phyloP scores from a whole-genome alignment of 352 stramenopile species.

The Phytopythium kandeliae region DNA sequence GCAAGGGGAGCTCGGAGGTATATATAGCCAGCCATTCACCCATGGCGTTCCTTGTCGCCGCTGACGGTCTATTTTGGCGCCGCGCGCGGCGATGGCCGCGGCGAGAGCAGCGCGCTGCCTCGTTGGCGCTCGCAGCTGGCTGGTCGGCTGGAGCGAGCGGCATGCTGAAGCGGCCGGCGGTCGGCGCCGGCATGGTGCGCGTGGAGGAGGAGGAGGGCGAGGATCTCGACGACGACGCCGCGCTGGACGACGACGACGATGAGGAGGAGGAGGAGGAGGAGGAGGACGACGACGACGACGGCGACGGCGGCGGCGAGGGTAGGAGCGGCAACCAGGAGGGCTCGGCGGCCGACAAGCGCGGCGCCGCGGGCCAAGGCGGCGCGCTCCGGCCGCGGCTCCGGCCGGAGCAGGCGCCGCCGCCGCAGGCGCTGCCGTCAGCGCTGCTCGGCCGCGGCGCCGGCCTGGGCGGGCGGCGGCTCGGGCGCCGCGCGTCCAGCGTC shows the following conservation, averaged over 20 bases:
- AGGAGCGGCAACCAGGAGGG: background rate
- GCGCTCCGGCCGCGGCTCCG: background rate
- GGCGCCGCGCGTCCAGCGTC: background rate
- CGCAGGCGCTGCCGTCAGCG: background rate
- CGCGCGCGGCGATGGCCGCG: too few species aligned
- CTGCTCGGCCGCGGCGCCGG: background rate
- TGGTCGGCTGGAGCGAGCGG: background rate
- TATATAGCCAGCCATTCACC: too few species aligned
- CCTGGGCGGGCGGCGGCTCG: background rate
- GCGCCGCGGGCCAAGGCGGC: background rate
- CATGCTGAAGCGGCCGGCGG: background rate
- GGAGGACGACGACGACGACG: conserved; percentile 2
- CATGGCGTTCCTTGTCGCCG: too few species aligned
- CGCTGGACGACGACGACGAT: conserved; percentile 12
- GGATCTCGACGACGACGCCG: conserved; percentile 9
- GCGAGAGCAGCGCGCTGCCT: too few species aligned
- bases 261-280: conserved; percentile 15
- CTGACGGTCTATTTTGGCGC: too few species aligned
- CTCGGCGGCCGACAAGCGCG: background rate
- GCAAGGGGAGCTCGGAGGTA: background rate
- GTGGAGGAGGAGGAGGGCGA: conserved; percentile 18
- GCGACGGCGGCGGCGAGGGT: background rate
- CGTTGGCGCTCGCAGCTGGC: too few species aligned
- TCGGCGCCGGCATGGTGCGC: conserved; percentile 12
- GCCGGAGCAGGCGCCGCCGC: background rate